Evolutionary conservation across 176 grass and related monocot species (phyloP), one percentile per base, ranked within the genome.

Genomic region (Carex myosuroides): DNA sequence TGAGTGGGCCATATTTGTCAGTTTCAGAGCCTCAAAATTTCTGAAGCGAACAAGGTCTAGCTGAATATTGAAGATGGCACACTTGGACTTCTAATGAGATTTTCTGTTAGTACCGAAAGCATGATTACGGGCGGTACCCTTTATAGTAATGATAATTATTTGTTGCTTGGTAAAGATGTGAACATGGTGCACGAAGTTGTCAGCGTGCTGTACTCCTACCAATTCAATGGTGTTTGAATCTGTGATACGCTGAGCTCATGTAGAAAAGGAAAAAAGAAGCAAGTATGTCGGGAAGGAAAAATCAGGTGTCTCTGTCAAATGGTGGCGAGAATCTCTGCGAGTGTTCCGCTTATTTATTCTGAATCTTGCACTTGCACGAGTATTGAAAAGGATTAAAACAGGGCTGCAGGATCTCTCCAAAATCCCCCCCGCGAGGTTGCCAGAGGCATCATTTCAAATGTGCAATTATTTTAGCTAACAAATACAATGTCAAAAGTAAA

Each of bases 261-360:
- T 16, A 18, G 9, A 12, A 53, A 0, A 10, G 8, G 71, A 37
- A 16, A 17, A 20, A 16, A 18, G 54, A 88, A 54, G 42, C 8
- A 70, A 79, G 42, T 35, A 72, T 85, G 73, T 68, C 26, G 53
- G 87, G 21, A 60, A 35, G 46, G 66, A 60, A 29, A 64, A 56
- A 81, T 42, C 82, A 75, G 72, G 53, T 74, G 64, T 84, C 83
- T 30, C 82, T 80, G 70, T 71, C 70, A 64, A 56, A 79, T 29
- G 63, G 79, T 4, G 50, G 86, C 65, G 13, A 18, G 62, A 37
- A 83, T 81, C 79, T 81, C 79, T 81, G 79, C 79, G 60, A 81
- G 18, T 81, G 79, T 81, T 16, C 59, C 30, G 59, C 17, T 64
- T 64, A 56, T 78, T 78, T 78, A 57, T 57, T 78, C 50, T 33